phyloP scores from a whole-genome alignment of 768 basidiomycete genomes.

The Paxillus ammoniavirescens region DNA sequence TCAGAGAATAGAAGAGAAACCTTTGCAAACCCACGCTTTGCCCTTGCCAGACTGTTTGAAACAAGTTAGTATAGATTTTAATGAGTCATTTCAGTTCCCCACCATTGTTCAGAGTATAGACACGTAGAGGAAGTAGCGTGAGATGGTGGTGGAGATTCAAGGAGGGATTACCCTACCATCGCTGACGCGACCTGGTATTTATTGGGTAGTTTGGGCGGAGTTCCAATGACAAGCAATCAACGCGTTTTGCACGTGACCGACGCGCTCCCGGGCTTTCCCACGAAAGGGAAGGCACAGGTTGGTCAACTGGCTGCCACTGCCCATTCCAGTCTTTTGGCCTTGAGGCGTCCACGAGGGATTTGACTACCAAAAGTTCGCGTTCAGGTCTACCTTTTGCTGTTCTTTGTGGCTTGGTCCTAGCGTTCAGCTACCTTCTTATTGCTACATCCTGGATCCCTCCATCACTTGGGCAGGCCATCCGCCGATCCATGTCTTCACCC shows the following conservation, averaged over 20 bases:
- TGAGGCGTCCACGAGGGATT: slow-evolving; percentile 33
- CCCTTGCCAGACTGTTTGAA: slow-evolving; percentile 52
- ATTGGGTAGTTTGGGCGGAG: slow-evolving; percentile 30
- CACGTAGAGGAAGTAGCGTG: slow-evolving; percentile 11
- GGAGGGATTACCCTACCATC: background rate
- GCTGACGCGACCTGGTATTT: slow-evolving; percentile 30
- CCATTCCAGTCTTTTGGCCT: slow-evolving; percentile 10
- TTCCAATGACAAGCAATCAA: slow-evolving; percentile 29
- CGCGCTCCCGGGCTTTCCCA: slow-evolving; percentile 21
- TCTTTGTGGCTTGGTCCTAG: slow-evolving; percentile 12
- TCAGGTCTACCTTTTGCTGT: slow-evolving; percentile 11
- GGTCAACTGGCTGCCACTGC: background rate
- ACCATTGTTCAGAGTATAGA: slow-evolving; percentile 32
- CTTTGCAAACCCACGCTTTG: slow-evolving; percentile 41
- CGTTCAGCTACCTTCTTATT: slow-evolving; percentile 2
- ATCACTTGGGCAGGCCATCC: slow-evolving; percentile 27
- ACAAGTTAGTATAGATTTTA: slow-evolving; percentile 6
- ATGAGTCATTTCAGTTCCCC: background rate
- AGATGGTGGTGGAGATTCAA: slow-evolving; percentile 18
- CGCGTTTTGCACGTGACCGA: slow-evolving; percentile 35
- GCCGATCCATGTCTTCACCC: slow-evolving; percentile 31
- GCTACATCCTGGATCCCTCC: slow-evolving; percentile 1
- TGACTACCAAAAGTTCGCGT: slow-evolving; percentile 18
- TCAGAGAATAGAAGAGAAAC: slow-evolving; percentile 3
- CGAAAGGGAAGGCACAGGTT: slow-evolving; percentile 5